Conservation (phyloP, 306 rosid genomes). For the Sesbania bispinosa region DNA sequence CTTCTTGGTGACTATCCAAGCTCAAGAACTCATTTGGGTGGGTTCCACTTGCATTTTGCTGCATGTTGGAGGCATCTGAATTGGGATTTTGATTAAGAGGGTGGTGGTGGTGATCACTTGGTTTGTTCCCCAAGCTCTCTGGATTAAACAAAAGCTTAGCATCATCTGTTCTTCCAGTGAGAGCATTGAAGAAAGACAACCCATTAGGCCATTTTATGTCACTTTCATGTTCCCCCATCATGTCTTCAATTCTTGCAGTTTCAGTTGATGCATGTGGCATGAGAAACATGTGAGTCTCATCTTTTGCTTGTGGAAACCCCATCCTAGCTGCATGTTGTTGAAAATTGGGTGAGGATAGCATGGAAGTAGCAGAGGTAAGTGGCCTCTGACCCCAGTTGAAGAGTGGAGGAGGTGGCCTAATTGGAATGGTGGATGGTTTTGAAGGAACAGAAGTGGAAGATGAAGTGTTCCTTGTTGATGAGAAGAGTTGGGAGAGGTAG, state of each 20-base stretch:
- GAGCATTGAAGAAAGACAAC: constrained; percentile 79
- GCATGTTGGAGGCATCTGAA: constrained; percentile 43
- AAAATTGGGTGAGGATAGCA: constrained; percentile 73
- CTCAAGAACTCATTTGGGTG: constrained; percentile 82
- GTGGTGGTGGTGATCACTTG: constrained; percentile 38
- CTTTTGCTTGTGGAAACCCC: constrained; percentile 65
- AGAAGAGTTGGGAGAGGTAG: constrained; percentile 89
- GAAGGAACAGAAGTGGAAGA: constrained; percentile 63
- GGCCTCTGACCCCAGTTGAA: constrained; percentile 89
- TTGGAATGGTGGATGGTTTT: constrained; percentile 64
- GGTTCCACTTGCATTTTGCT: constrained; percentile 37
- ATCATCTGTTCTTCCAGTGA: constrained; percentile 74
- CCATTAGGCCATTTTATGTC: constrained; percentile 98
- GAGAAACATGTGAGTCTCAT: constrained; percentile 76
- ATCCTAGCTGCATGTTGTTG: constrained; percentile 54
- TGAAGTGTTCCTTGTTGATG: constrained; percentile 74
- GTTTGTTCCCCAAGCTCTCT: constrained; percentile 57
- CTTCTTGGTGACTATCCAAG: constrained; percentile 68
- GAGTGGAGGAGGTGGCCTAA: constrained; percentile 74
- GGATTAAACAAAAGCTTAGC: constrained; percentile 83
- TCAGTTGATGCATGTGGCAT: constrained; percentile 68
- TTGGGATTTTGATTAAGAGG: constrained; percentile 33
- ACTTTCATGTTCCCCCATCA: constrained; percentile 74
- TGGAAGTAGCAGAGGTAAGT: constrained; percentile 49
- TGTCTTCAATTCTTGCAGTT: constrained; percentile 59